phyloP scores from a whole-genome alignment of 495 filamentous ascomycete species.

The Aspergillus panamensis region DNA sequence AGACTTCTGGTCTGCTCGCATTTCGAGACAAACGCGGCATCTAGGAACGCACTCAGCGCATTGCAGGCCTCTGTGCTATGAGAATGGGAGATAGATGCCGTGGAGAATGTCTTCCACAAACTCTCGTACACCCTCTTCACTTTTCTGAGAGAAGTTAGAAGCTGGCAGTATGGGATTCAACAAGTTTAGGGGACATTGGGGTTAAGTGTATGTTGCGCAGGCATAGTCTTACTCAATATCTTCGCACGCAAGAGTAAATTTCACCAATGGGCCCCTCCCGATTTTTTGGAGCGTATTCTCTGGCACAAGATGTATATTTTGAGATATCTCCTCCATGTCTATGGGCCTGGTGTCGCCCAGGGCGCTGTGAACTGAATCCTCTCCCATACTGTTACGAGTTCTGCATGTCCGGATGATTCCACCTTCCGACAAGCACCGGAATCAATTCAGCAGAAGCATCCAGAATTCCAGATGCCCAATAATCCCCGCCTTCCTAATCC shows the following conservation, averaged over 20 bases:
- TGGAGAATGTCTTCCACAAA: conserved; percentile 38
- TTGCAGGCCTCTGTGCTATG: conserved; percentile 47
- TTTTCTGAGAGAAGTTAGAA: conserved; percentile 31
- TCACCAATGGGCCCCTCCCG: conserved; percentile 38
- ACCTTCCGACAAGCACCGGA: conserved; percentile 7
- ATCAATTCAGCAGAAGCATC: conserved; percentile 10
- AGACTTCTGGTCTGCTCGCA: conserved; percentile 32
- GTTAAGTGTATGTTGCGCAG: not conserved
- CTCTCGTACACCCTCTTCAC: conserved; percentile 37
- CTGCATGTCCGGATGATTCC: conserved; percentile 20
- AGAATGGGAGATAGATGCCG: conserved; percentile 33
- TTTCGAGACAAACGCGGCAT: conserved; percentile 40
- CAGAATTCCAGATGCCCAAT: conserved; percentile 13
- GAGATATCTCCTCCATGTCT: conserved; percentile 38
- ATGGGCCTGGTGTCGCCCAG: conserved; percentile 10
- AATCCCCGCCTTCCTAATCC: conserved; percentile 19
- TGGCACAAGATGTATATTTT: conserved; percentile 38
- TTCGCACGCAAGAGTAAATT: conserved; percentile 34
- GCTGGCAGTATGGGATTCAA: conserved; percentile 1
- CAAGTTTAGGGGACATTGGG: not conserved
- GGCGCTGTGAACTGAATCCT: conserved; percentile 18
- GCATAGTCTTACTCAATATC: conserved; percentile 33
- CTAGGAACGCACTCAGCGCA: conserved; percentile 45
- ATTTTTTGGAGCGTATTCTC: conserved; percentile 38
- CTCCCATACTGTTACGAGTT: conserved; percentile 25